Percentiles rank a stretch among this genome's conserved stretches.
phyloP scores from a whole-genome alignment of 805 yeast genomes.

The Lachancea lanzarotensis region DNA sequence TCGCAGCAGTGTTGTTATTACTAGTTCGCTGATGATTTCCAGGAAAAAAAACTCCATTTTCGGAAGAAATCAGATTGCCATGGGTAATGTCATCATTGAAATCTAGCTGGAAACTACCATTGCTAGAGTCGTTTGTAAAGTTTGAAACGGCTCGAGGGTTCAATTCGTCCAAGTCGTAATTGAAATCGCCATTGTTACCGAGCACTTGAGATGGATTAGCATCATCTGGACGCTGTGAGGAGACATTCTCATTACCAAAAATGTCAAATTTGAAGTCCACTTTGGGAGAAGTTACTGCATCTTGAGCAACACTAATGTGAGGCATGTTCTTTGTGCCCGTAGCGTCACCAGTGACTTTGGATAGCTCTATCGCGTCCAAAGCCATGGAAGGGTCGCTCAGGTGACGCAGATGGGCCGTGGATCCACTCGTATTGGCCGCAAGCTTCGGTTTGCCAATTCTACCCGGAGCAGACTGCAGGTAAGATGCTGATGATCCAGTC shows the following conservation, averaged over 20 bases:
- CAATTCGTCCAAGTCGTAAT: neutral
- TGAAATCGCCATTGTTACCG: neutral
- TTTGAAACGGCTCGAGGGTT: neutral
- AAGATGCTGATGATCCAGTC: neutral
- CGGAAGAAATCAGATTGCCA: slow-evolving; percentile 1
- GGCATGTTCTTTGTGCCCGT: neutral
- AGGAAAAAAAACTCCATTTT: neutral
- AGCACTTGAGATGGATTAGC: neutral
- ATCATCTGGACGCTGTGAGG: neutral
- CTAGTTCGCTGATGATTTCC: neutral
- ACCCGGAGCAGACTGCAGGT: neutral
- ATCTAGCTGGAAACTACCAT: slow-evolving; percentile 2
- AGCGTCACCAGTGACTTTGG: neutral
- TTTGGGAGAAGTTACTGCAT: slow-evolving; percentile 8
- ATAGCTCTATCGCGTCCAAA: neutral
- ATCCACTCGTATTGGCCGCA: slow-evolving; percentile 8
- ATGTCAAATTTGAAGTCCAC: slow-evolving; percentile 14
- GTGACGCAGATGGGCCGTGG: slow-evolving; percentile 2
- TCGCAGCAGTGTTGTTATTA: neutral
- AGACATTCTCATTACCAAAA: slow-evolving; percentile 4
- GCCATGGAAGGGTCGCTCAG: slow-evolving; percentile 7
- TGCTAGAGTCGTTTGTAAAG: neutral
- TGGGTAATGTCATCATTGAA: slow-evolving; percentile 2
- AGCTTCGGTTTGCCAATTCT: slow-evolving; percentile 3
- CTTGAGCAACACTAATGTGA: neutral